phyloP scores from a whole-genome alignment of 768 basidiomycete species.

The Termitomyces sp. region DNA sequence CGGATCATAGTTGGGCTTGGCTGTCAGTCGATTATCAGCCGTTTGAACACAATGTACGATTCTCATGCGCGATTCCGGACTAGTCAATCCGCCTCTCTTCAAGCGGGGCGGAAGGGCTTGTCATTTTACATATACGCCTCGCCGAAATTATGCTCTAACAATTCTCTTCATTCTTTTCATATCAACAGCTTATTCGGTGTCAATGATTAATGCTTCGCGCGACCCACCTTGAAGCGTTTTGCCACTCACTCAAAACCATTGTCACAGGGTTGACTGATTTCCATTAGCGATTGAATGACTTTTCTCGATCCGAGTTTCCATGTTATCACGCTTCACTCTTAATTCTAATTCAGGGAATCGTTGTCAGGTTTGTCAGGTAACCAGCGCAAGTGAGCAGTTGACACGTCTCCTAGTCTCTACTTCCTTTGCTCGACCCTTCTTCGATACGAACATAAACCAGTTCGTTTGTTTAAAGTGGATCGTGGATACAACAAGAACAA shows the following conservation, averaged over 20 bases:
- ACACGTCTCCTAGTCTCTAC: neutral
- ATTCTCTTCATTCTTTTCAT: neutral
- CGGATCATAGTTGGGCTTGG: neutral
- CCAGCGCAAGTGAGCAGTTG: too few relatives aligned
- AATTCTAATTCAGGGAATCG: neutral
- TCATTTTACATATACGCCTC: neutral
- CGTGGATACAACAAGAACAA: neutral
- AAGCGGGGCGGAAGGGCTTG: neutral
- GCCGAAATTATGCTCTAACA: neutral
- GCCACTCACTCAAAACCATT: neutral
- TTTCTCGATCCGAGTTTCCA: neutral
- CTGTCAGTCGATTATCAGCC: neutral
- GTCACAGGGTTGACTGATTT: neutral
- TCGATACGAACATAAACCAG: neutral
- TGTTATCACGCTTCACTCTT: neutral
- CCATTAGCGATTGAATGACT: neutral
- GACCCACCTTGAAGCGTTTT: neutral
- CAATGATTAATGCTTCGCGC: neutral
- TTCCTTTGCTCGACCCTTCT: neutral
- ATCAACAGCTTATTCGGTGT: neutral
- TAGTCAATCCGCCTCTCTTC: neutral
- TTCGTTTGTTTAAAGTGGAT: neutral
- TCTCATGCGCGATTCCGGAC: neutral
- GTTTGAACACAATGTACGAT: neutral
- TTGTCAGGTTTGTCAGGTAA: neutral